Conservation (phyloP, 148 eudicot species). For the Limonium bicolor region DNA sequence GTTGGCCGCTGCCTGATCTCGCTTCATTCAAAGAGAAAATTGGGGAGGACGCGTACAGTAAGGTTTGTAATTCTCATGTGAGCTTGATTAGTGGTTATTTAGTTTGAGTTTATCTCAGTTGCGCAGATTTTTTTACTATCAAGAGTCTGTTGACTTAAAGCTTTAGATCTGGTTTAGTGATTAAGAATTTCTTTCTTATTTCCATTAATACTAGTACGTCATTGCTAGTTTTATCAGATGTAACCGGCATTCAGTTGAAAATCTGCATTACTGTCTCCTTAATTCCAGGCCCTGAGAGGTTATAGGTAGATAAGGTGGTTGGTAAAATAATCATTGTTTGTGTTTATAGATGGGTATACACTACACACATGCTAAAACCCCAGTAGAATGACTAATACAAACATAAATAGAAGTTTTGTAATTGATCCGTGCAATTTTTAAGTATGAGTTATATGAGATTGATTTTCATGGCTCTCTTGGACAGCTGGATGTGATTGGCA, state of each 20-base stretch:
- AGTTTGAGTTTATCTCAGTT: neutral
- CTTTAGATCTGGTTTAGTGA: neutral
- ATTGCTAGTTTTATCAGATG: neutral
- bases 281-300: too few species aligned
- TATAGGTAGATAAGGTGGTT: too few species aligned
- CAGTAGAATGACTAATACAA: too few species aligned
- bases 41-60: conserved; percentile 50
- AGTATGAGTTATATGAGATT: neutral
- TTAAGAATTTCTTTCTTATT: neutral
- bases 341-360: too few species aligned
- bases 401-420: neutral
- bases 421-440: neutral
- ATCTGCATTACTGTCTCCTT: too few species aligned
- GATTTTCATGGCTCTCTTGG: neutral
- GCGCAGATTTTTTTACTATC: too few species aligned
- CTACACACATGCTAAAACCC: too few species aligned
- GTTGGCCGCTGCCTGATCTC: conserved; percentile 66
- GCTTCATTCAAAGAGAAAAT: conserved; percentile 36
- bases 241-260: too few species aligned
- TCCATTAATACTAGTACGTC: neutral
- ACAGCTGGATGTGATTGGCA: conserved; percentile 84
- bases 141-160: neutral
- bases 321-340: too few species aligned
- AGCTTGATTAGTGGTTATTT: neutral
- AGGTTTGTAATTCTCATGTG: conserved; percentile 19